Conservation (phyloP, 345 rosid species). For the Moringa oleifera region DNA sequence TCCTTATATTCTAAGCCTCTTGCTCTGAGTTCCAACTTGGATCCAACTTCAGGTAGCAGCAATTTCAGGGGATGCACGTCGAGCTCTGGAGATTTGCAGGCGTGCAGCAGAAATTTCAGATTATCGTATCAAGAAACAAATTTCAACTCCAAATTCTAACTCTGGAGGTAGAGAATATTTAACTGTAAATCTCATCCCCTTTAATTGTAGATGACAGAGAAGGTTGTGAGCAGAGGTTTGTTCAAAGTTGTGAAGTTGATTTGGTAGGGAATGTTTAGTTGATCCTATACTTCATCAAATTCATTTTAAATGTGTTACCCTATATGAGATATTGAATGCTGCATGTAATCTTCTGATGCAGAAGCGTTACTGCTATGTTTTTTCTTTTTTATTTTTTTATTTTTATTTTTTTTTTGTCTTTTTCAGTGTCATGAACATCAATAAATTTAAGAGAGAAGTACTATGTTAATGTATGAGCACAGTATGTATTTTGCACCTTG, state of each 20-base stretch:
- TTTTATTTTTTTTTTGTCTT: too few relatives aligned
- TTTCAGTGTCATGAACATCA: too few relatives aligned
- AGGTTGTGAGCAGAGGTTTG: background rate
- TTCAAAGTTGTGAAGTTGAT: background rate
- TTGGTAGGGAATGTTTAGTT: background rate
- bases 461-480: too few relatives aligned
- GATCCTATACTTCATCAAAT: background rate
- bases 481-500: too few relatives aligned
- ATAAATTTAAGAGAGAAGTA: too few relatives aligned
- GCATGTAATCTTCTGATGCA: too few relatives aligned
- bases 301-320: too few relatives aligned
- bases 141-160: slow-evolving; percentile 13
- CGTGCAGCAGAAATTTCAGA: slow-evolving; percentile 96
- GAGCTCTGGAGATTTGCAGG: slow-evolving; percentile 94
- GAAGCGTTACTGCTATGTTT: too few relatives aligned
- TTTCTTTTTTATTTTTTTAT: too few relatives aligned
- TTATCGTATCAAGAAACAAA: slow-evolving; percentile 43
- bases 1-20: background rate
- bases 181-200: background rate
- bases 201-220: background rate
- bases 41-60: slow-evolving; percentile 67
- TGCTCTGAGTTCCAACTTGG: background rate
- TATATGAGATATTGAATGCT: too few relatives aligned
- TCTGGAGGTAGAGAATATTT: slow-evolving; percentile 32
- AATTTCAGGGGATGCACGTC: slow-evolving; percentile 95